Evolutionary conservation across 2,329 filamentous ascomycete genomes (phyloP), one percentile per base, ranked within the genome.

Genomic region (Pyrenochaeta sp.): DNA sequence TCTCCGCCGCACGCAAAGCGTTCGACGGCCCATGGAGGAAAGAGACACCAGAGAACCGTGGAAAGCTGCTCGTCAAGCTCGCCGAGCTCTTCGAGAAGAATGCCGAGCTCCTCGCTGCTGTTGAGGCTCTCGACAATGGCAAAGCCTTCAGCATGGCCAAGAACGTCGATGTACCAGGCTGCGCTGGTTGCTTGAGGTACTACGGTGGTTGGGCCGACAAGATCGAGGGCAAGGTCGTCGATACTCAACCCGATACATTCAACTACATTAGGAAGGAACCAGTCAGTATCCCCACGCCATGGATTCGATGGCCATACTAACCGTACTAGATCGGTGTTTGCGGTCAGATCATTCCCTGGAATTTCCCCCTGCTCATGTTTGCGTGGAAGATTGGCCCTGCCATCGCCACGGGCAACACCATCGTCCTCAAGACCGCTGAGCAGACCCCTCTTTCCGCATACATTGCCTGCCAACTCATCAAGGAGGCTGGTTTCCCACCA

Each of bases 161-260:
- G 75, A 90, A 88, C 64, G 59, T 67, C 43, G 92, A 97, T 74
- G 84, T 96, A 42, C 81, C 78, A 53, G 85, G 86, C 67, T 88
- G 89, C 57, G 83, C 86, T 65, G 88, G 84, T 73, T 90, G 86
- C 81, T 79, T 97, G 72, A 88, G 93, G 79, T 97, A 94, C 83
- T 95, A 93, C 72, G 92, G 86, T 73, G 93, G 93, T 61, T 96
- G 90, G 89, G 91, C 92, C 72, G 93, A 97, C 84, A 97, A 96
- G 88, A 89, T 95, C 66, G 85, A 89, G 79, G 92, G 93, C 79
- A 92, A 93, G 84, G 92, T 92, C 55, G 88, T 95, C 65, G 91
- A 96, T 72, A 91, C 92, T 68, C 82, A 85, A 72, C 85, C 87
- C 57, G 89, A 91, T 66, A 92, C 89, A 79, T 92, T 96, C 82